These are phyloP conservation scores for Trametes pubescens DNA, from an alignment of 1,284 basidiomycete species.

Conservation along the genomic window DNA sequence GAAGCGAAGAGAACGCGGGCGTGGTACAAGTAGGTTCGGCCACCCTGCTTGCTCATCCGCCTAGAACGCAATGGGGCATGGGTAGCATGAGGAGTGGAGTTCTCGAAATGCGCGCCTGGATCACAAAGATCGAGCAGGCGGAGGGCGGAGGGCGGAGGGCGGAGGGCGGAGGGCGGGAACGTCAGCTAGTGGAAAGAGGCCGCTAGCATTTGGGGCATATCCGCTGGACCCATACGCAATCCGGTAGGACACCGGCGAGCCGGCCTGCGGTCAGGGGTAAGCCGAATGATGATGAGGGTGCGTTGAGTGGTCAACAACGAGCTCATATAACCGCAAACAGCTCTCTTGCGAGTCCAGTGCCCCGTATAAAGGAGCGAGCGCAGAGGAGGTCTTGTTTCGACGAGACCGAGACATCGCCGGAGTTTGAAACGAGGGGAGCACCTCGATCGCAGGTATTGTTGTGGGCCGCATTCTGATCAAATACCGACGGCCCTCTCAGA, in stretches of 20 bases:
- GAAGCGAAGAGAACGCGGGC: neutral
- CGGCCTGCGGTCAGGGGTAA: neutral
- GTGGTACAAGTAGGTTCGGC: neutral
- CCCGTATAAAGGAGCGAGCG: neutral
- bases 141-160: neutral
- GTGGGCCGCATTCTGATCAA: neutral
- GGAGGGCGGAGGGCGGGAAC: neutral
- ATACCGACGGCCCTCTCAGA: no score
- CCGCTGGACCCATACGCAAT: neutral
- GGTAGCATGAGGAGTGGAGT: neutral
- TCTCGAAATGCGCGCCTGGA: neutral
- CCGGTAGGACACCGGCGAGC: neutral
- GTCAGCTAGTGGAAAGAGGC: no score
- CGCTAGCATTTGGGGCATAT: neutral
- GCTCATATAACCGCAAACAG: constrained; percentile 4
- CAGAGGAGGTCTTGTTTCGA: neutral
- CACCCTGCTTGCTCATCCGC: neutral
- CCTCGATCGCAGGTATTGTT: neutral
- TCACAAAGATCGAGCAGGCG: neutral
- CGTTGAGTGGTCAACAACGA: neutral
- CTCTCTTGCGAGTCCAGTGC: neutral
- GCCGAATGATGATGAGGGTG: neutral
- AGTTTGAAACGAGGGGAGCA: neutral
- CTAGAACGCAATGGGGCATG: neutral
- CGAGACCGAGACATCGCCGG: neutral